phyloP scores from a whole-genome alignment of 345 rosid species.

The Salix udensis region DNA sequence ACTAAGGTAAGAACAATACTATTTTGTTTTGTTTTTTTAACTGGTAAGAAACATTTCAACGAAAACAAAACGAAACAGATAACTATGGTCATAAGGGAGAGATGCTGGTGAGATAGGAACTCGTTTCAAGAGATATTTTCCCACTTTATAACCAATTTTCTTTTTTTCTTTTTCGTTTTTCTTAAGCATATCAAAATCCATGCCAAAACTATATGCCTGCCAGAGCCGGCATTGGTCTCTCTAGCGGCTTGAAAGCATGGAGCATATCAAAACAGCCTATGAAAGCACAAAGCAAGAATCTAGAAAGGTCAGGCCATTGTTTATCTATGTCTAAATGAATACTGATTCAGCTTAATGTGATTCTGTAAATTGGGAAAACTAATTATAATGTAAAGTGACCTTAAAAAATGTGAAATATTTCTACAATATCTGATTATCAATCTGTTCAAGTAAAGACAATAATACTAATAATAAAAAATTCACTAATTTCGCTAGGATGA shows the following conservation, averaged over 20 bases:
- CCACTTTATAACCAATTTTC: no score
- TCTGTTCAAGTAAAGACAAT: not conserved
- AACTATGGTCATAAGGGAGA: no score
- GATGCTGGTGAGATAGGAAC: no score
- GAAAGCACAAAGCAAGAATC: not conserved
- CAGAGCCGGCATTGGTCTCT: not conserved
- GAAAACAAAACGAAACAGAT: no score
- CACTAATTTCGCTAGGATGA: not conserved
- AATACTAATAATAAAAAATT: not conserved
- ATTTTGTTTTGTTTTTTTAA: no score
- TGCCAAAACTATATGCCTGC: no score
- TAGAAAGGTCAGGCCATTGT: not conserved
- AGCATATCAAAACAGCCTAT: not conserved
- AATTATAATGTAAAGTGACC: not conserved
- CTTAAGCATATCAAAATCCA: no score
- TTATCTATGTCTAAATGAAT: not conserved
- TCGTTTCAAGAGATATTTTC: no score
- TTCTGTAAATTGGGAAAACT: not conserved
- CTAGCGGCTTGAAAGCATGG: not conserved
- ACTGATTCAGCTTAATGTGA: not conserved
- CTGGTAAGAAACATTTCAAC: no score
- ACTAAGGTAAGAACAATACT: fast-evolving
- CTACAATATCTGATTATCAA: not conserved
- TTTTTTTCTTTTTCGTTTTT: no score
- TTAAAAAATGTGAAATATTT: not conserved